A percentile compares a stretch with the other conserved stretches of the same genome.
Conservation (phyloP, 2,329 filamentous ascomycete species). For the Calonectria hawksworthii region DNA sequence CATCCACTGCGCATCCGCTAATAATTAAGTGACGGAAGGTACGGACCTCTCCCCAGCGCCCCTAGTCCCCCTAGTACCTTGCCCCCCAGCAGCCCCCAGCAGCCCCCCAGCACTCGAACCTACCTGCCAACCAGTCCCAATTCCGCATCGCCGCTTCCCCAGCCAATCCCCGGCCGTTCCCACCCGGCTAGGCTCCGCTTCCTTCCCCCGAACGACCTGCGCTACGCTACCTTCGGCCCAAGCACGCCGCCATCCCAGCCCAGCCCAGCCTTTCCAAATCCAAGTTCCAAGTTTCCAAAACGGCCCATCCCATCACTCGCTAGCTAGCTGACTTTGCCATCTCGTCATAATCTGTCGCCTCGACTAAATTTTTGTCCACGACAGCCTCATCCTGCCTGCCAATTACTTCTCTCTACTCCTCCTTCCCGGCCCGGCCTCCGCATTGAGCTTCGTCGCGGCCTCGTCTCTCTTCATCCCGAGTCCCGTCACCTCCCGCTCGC, state of each 20-base stretch:
- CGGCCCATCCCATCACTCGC: conserved; percentile 27
- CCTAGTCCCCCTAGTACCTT: neutral
- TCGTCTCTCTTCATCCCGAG: neutral
- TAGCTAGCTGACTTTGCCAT: conserved; percentile 13
- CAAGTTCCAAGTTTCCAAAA: conserved; percentile 30
- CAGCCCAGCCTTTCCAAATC: conserved; percentile 32
- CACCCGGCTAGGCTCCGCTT: conserved; percentile 22
- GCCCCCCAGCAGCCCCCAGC: neutral
- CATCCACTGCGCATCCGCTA: neutral
- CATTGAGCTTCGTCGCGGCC: conserved; percentile 9
- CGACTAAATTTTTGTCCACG: conserved; percentile 3
- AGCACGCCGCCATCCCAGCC: conserved; percentile 20
- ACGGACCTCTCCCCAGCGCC: conserved; percentile 1
- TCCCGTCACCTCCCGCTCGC: neutral
- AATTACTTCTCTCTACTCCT: neutral
- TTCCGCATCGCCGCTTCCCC: conserved; percentile 3
- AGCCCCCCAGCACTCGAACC: neutral
- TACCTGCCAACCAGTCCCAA: conserved; percentile 19
- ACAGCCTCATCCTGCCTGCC: neutral
- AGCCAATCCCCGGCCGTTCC: conserved; percentile 18
- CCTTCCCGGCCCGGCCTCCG: neutral
- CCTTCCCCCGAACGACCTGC: conserved; percentile 17
- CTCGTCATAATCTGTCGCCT: neutral
- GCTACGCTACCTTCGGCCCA: conserved; percentile 20
- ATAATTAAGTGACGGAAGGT: conserved; percentile 8